Evolutionary conservation across 768 basidiomycete genomes (phyloP).

Genomic region (Lactarius hengduanensis): DNA sequence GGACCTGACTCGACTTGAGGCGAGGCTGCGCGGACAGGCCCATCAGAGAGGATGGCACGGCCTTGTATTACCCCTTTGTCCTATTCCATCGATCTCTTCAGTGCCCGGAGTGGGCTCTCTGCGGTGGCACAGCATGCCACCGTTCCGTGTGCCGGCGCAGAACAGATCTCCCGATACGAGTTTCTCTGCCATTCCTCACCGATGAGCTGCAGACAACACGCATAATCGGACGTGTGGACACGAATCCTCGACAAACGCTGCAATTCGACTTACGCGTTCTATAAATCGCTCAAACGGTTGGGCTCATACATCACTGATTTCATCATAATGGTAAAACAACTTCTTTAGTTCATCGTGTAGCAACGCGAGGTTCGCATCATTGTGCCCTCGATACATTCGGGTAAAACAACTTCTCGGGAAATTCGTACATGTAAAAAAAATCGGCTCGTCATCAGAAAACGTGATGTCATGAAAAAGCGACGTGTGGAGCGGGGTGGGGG

Average conservation of each 20-base stretch:
- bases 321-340: neutral
- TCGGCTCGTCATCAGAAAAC: neutral
- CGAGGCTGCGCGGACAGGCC: slow-evolving; percentile 2
- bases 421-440: slow-evolving; percentile 1
- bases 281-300: neutral
- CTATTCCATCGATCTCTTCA: neutral
- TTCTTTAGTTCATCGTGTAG: slow-evolving; percentile 6
- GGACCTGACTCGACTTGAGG: slow-evolving; percentile 9
- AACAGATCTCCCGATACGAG: neutral
- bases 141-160: slow-evolving; percentile 2
- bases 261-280: neutral
- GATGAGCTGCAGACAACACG: neutral
- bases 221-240: neutral
- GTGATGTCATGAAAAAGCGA: slow-evolving; percentile 17
- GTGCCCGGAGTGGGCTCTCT: neutral
- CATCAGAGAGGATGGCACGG: slow-evolving; percentile 8
- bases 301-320: neutral
- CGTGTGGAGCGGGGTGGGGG: neutral
- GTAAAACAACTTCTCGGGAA: slow-evolving; percentile 5
- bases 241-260: neutral
- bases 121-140: slow-evolving; percentile 10
- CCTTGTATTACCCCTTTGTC: slow-evolving; percentile 11
- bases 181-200: neutral
- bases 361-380: neutral
- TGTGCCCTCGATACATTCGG: slow-evolving; percentile 12